phyloP scores from a whole-genome alignment of 768 basidiomycete species.

The Panus rudis region DNA sequence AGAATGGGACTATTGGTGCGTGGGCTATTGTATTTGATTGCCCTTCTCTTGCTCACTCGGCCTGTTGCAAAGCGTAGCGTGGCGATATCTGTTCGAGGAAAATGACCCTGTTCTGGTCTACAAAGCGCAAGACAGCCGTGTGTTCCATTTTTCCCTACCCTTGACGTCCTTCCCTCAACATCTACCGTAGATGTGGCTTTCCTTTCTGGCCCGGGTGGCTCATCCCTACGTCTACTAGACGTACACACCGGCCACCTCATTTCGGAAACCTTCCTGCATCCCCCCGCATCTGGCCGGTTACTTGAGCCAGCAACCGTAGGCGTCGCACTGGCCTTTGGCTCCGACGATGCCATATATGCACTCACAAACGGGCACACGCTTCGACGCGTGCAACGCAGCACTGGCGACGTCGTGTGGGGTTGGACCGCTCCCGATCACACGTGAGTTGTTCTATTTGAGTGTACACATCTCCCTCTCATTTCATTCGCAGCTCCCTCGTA shows the following conservation, averaged over 20 bases:
- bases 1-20: slow-evolving; percentile 68
- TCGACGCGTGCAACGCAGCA: slow-evolving; percentile 38
- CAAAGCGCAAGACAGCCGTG: slow-evolving; percentile 49
- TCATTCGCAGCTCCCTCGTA: slow-evolving; percentile 45
- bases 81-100: slow-evolving; percentile 74
- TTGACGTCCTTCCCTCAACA: slow-evolving; percentile 4
- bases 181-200: slow-evolving; percentile 49
- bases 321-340: slow-evolving; percentile 40
- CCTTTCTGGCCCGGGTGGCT: slow-evolving; percentile 70
- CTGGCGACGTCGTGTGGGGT: slow-evolving; percentile 57
- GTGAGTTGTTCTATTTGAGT: slow-evolving; percentile 32
- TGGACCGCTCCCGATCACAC: slow-evolving; percentile 66
- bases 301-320: slow-evolving; percentile 52
- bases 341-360: slow-evolving; percentile 35
- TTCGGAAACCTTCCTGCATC: slow-evolving; percentile 58
- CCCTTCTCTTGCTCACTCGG: not conserved
- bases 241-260: slow-evolving; percentile 53
- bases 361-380: slow-evolving; percentile 59
- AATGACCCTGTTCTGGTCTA: slow-evolving; percentile 64
- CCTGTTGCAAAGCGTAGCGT: slow-evolving; percentile 38
- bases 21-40: not conserved
- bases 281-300: slow-evolving; percentile 32
- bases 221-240: slow-evolving; percentile 65
- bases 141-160: slow-evolving; percentile 19
- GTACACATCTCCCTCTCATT: not conserved